Evolutionary conservation across 305 asterid species (phyloP).

Genomic region (Solanum aculeatissimum): DNA sequence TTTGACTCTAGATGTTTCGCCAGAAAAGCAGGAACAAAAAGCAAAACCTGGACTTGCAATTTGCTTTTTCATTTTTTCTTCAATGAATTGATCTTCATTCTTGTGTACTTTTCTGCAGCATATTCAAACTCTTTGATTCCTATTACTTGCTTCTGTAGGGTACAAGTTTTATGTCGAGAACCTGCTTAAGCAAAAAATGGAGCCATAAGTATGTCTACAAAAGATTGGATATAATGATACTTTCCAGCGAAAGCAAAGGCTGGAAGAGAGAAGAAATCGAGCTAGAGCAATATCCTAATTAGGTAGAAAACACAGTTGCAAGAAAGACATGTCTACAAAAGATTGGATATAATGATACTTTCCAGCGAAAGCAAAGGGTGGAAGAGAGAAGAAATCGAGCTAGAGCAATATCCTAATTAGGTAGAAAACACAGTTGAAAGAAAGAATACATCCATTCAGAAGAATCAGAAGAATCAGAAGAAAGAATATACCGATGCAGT

Average conservation of each 20-base stretch:
- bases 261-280: background rate
- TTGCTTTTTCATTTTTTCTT: background rate
- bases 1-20: background rate
- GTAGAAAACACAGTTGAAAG: background rate
- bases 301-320: background rate
- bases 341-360: background rate
- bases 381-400: background rate
- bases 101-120: background rate
- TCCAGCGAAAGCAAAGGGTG: background rate
- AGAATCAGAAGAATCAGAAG: background rate
- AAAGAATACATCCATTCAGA: background rate
- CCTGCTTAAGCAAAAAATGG: background rate
- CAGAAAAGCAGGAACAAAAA: background rate
- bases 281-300: background rate
- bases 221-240: background rate
- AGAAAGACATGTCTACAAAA: too few relatives aligned
- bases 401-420: background rate
- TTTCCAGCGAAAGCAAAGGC: background rate
- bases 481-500: background rate
- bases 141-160: background rate
- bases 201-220: background rate
- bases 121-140: background rate
- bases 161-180: background rate
- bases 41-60: background rate
- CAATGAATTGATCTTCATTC: background rate